These are phyloP conservation scores for Pseudogymnoascus sp. DNA, from an alignment of 2,329 filamentous ascomycete genomes.

Conservation along the genomic window DNA sequence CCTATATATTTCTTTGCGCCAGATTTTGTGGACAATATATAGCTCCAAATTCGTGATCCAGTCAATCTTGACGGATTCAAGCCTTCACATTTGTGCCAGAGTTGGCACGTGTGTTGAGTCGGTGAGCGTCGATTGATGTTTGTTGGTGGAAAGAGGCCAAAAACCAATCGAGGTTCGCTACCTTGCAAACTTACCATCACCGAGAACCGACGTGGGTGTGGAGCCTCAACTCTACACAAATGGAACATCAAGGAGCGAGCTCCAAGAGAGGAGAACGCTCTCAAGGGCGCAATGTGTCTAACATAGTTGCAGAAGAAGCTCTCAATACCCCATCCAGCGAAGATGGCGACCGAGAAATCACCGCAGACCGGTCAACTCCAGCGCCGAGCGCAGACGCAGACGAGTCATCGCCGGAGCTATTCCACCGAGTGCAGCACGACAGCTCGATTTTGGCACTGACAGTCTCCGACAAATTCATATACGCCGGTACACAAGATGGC, in stretches of 20 bases:
- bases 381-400: not conserved
- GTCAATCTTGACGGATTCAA: not conserved
- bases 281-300: not conserved
- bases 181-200: slow-evolving; percentile 1
- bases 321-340: not conserved
- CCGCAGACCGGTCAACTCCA: not conserved
- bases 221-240: not conserved
- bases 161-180: slow-evolving; percentile 1
- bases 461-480: slow-evolving; percentile 73
- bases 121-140: not conserved
- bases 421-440: slow-evolving; percentile 68
- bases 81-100: not conserved
- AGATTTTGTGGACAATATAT: not conserved
- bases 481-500: slow-evolving; percentile 85
- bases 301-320: not conserved
- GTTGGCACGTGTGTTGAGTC: not conserved
- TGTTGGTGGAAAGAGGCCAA: not conserved
- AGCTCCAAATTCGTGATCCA: not conserved
- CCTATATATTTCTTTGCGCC: not conserved
- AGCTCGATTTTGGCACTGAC: slow-evolving; percentile 77
- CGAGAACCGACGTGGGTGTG: not conserved
- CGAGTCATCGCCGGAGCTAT: slow-evolving; percentile 47
- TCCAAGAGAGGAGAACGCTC: not conserved
- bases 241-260: slow-evolving; percentile 1
- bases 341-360: not conserved